Evolutionary conservation across 176 grass and related monocot genomes (phyloP).

Genomic region (Paspalum notatum): DNA sequence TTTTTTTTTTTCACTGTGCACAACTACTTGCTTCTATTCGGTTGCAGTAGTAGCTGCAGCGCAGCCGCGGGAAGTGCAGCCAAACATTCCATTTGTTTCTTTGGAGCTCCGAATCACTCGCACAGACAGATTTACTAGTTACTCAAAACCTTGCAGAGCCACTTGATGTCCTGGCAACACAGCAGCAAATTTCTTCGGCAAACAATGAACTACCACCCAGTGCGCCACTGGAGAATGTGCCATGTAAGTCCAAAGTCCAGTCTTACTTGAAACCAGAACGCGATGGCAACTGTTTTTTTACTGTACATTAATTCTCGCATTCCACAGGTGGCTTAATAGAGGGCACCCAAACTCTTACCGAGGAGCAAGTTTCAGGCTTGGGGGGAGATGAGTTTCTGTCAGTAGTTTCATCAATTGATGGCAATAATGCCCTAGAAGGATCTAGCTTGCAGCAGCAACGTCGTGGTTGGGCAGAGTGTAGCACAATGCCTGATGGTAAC

Average conservation of each 20-base stretch:
- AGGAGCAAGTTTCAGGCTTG: neutral
- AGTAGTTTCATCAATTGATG: neutral
- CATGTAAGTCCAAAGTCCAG: neutral
- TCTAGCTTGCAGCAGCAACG: neutral
- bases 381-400: slow-evolving; percentile 2
- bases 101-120: neutral
- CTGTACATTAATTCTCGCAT: neutral
- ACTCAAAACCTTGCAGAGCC: slow-evolving; percentile 11
- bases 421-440: neutral
- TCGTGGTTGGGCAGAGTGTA: neutral
- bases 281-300: neutral
- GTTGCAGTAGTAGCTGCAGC: no score
- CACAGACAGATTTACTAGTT: neutral
- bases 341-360: no score
- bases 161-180: neutral
- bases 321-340: neutral
- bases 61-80: no score
- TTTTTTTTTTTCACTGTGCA: no score
- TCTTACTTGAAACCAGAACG: neutral
- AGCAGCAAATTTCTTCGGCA: slow-evolving; percentile 7
- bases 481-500: slow-evolving; percentile 4
- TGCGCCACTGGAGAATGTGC: neutral
- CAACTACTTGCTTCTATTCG: no score
- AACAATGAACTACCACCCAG: neutral
- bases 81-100: no score